Evolutionary conservation across 148 eudicot species (phyloP).

Genomic region (Rhododendron molle): DNA sequence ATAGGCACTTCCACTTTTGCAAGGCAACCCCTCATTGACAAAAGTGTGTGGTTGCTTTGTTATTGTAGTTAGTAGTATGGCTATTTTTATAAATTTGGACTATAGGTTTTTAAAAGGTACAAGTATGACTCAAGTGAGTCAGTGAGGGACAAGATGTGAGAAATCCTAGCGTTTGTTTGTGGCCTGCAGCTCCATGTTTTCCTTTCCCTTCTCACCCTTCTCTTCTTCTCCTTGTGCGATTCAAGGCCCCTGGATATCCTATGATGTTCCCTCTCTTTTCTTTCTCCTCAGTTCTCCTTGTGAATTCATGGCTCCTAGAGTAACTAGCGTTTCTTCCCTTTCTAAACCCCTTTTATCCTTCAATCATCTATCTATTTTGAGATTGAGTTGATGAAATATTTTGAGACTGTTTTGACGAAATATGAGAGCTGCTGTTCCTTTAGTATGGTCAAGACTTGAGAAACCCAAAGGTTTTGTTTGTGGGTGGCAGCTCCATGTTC

Average conservation of each 20-base stretch:
- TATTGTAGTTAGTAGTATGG: background rate
- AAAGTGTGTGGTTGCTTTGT: background rate
- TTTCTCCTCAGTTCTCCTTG: too few relatives aligned
- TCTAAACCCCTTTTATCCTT: background rate
- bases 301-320: background rate
- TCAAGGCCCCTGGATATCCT: background rate
- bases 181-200: background rate
- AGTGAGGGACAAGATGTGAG: background rate
- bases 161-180: background rate
- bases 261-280: background rate
- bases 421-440: background rate
- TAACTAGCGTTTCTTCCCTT: background rate
- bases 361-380: background rate
- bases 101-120: background rate
- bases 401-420: too few relatives aligned
- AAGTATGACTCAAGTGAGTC: background rate
- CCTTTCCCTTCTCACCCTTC: background rate
- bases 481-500: background rate
- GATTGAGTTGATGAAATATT: background rate
- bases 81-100: background rate
- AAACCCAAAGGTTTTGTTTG: background rate
- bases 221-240: background rate
- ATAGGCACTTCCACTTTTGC: background rate
- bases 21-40: background rate
- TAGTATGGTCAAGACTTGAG: background rate